Conservation (phyloP, 2,329 filamentous ascomycete genomes). For the Ascochyta viciae-villosae region DNA sequence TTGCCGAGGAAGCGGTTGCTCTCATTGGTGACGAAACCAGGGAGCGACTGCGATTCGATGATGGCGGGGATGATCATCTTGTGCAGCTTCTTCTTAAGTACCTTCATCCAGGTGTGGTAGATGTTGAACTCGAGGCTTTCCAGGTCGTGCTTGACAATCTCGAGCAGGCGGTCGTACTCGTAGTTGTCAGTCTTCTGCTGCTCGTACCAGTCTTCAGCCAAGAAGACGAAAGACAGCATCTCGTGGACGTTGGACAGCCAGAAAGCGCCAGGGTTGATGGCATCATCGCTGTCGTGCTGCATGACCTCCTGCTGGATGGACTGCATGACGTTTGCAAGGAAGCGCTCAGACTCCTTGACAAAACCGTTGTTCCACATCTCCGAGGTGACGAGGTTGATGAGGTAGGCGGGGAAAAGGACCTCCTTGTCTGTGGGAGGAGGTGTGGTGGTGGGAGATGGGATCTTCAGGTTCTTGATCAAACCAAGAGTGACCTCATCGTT, state of each 20-base stretch:
- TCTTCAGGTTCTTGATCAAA: constrained; percentile 94
- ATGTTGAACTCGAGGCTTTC: constrained; percentile 99
- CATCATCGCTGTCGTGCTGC: constrained; percentile 97
- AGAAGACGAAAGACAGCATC: constrained; percentile 99
- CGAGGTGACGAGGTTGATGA: constrained; percentile 98
- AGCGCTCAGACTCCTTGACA: constrained; percentile 98
- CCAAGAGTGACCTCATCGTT: constrained; percentile 98
- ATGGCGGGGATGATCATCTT: constrained; percentile 99
- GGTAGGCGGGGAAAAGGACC: constrained; percentile 96
- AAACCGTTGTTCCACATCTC: constrained; percentile 99
- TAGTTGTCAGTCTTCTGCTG: constrained; percentile 99
- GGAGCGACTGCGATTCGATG: constrained; percentile 97
- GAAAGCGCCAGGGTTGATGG: constrained; percentile 96
- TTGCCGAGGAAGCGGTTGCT: constrained; percentile 98
- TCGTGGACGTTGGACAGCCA: constrained; percentile 99
- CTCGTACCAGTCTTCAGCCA: constrained; percentile 99
- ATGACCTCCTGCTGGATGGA: constrained; percentile 99
- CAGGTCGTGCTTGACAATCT: constrained; percentile 98
- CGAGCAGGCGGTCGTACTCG: constrained; percentile 94
- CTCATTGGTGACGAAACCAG: constrained; percentile 98
- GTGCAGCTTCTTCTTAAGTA: constrained; percentile 97
- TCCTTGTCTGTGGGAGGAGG: constrained; percentile 97
- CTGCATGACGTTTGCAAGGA: constrained; percentile 99
- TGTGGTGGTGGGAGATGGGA: constrained; percentile 83
- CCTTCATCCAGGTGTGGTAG: constrained; percentile 99